These are phyloP conservation scores for Verticillium dahliae DNA, from an alignment of 2,329 filamentous ascomycete species.

Conservation along the genomic window DNA sequence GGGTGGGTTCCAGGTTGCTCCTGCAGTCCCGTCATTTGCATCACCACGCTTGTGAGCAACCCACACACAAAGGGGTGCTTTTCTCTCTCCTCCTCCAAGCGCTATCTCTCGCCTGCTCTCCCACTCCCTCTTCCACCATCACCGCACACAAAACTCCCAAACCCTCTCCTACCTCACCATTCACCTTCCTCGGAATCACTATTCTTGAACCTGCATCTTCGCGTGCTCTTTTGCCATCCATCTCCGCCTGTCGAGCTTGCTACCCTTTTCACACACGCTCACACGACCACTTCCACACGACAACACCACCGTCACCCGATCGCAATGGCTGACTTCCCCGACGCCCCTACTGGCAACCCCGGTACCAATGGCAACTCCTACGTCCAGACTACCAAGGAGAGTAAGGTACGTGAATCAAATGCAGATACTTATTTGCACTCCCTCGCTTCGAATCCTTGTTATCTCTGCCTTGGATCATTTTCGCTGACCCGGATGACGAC, in stretches of 20 bases:
- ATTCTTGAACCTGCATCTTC: conserved; percentile 2
- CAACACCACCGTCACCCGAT: conserved; percentile 9
- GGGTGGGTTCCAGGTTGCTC: neutral
- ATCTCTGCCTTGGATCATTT: conserved; percentile 6
- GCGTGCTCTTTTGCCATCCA: conserved; percentile 7
- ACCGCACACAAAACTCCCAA: neutral
- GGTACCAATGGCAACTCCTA: conserved; percentile 40
- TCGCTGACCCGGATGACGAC: conserved; percentile 21
- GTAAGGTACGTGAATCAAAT: conserved; percentile 37
- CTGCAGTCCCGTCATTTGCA: conserved; percentile 2
- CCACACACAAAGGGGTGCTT: neutral
- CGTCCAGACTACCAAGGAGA: conserved; percentile 41
- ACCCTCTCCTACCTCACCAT: neutral
- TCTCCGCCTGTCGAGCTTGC: conserved; percentile 2
- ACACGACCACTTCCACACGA: conserved; percentile 10
- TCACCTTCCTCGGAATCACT: neutral
- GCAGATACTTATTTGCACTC: neutral
- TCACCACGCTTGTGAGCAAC: neutral
- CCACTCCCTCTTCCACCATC: neutral
- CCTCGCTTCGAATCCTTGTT: conserved; percentile 2
- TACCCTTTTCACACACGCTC: neutral
- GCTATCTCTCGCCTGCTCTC: neutral
- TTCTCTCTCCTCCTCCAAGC: neutral
- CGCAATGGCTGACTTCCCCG: conserved; percentile 36
- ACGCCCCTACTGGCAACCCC: conserved; percentile 20